Evolutionary conservation across 2,329 filamentous ascomycete genomes (phyloP).

Genomic region (Colletotrichum siamense): DNA sequence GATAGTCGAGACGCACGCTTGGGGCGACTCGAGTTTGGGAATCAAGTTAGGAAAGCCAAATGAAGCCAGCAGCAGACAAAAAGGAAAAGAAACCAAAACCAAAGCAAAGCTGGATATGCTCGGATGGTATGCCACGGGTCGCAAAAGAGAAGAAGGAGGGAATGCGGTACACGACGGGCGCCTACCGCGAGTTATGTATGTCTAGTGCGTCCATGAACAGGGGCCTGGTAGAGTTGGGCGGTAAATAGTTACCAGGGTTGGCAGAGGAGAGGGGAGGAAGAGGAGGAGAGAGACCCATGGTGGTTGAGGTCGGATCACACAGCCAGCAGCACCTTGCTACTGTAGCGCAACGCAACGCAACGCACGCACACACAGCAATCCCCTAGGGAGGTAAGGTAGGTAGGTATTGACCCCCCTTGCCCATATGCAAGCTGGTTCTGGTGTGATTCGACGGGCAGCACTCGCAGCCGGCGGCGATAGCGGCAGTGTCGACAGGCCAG

Average conservation of each 20-base stretch:
- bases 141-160: constrained; percentile 46
- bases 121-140: constrained; percentile 38
- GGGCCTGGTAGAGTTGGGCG: constrained; percentile 9
- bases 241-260: neutral
- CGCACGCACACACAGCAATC: constrained; percentile 8
- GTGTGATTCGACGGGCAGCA: constrained; percentile 20
- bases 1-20: neutral
- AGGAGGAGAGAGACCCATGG: neutral
- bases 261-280: neutral
- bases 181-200: constrained; percentile 56
- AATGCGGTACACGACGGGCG: constrained; percentile 43
- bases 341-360: constrained; percentile 7
- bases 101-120: constrained; percentile 37
- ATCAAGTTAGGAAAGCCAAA: constrained; percentile 29
- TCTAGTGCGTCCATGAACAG: constrained; percentile 20
- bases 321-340: neutral
- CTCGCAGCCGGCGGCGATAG: constrained; percentile 12
- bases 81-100: constrained; percentile 21
- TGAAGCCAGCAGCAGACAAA: constrained; percentile 23
- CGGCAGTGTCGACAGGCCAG: constrained; percentile 5
- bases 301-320: constrained; percentile 22
- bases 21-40: constrained; percentile 6
- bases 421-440: constrained; percentile 20
- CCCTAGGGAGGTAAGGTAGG: neutral
- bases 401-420: neutral